These are phyloP conservation scores for Chlamydomonas incerta DNA, from an alignment of 139 green algal species.

Conservation along the genomic window DNA sequence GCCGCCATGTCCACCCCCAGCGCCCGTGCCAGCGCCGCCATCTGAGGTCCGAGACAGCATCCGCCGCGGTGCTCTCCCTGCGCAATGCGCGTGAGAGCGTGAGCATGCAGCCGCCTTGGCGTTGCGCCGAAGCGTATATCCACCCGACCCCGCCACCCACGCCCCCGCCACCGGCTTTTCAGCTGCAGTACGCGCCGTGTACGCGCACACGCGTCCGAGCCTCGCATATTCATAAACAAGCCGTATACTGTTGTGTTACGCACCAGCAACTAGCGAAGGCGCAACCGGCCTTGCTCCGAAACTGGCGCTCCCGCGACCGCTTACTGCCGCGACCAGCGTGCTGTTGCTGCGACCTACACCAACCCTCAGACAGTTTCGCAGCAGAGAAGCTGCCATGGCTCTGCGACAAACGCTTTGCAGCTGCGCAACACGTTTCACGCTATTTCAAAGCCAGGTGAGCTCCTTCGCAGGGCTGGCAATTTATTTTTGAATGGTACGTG, in stretches of 20 bases:
- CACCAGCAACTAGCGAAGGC: neutral
- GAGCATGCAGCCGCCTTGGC: no score
- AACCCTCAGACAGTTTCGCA: neutral
- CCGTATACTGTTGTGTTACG: no score
- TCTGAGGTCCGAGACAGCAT: neutral
- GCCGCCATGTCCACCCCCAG: neutral
- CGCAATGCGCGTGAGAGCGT: neutral
- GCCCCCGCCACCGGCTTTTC: no score
- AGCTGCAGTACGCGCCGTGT: no score
- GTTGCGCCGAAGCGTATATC: no score
- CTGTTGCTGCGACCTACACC: neutral
- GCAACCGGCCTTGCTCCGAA: neutral
- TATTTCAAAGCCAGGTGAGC: no score
- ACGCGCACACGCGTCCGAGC: neutral
- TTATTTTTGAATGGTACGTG: no score
- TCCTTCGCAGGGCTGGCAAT: no score
- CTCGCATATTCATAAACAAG: neutral
- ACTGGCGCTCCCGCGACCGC: neutral
- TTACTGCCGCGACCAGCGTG: neutral
- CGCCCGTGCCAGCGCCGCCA: neutral
- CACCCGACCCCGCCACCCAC: no score
- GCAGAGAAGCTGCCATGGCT: neutral
- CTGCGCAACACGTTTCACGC: no score
- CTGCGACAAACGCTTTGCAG: no score
- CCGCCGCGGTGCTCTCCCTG: neutral